Evolutionary conservation across 257 asterid species (phyloP), one percentile per base, ranked within the genome.

Genomic region (Nicotiana attenuata): DNA sequence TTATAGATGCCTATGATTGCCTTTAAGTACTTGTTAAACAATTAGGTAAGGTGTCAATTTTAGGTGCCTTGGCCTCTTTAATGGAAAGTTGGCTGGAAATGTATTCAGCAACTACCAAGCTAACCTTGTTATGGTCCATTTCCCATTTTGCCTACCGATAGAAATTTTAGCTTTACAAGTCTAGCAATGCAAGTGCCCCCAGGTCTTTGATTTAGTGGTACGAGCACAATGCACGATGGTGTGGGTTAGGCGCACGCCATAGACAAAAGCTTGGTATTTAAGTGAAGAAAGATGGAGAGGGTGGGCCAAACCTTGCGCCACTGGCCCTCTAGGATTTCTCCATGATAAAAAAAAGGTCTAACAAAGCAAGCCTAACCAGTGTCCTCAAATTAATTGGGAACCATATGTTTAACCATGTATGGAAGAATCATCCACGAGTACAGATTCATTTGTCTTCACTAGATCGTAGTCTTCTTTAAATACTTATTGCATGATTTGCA

Each of bases 1-100:
- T 77, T 53, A 31, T 33, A 17, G 53, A 35, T 47, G 53, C 77
- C 28, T 68, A 26, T 55, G 28, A 33, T 80, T 76, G 65, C 38
- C 19, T 22, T 24, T 78, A 45, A 92, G 88, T 91, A 84, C 88
- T 89, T 94, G 78, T 90, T 97, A 35, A 94, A 89, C 87, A 92
- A 88, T 87, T 97, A 91, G 97, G 99, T 92, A 81, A 33, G 22
- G 64, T 55, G 33, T 75, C 16, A 60, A 33, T n/a, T 53, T 63
- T 24, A 24, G 64, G 57, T 20, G 65, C 38, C 17, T 63, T 52
- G 59, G 61, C 38, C 24, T 31, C 66, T 68, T 77, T 69, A 69
- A 45, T 31, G 65, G 64, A 81, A 67, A 67, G 76, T 78, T 73
- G 79, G n/a, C 16, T 24, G 79, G 41, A 29, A 73, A 20, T 71